Evolutionary conservation across 2,329 filamentous ascomycete species (phyloP), one percentile per base, ranked within the genome.

Genomic region (Penicillium sp.): DNA sequence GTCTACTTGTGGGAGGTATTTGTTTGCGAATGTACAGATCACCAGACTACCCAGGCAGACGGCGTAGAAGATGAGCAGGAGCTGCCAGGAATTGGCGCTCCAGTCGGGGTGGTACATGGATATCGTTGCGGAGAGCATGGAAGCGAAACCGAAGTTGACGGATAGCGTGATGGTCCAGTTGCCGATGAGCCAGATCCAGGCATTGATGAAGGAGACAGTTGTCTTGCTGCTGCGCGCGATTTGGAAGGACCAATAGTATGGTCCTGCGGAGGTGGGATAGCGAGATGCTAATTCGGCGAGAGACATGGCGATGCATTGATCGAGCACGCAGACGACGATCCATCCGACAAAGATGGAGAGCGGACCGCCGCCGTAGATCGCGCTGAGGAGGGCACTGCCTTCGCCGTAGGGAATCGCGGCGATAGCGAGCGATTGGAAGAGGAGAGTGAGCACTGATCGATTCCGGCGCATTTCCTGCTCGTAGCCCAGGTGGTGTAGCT

Each of bases 11-110:
- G 88, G 89, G 38, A 93, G 80, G 76, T 85, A 89, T 33, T 80
- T 82, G 74, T 92, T 92, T 48, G 85, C 86, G 40, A 90, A 82
- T 1, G 85, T 80, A 64, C 89, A 91, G 57, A 91, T 85, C 49
- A 84, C 70, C 65, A 91, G 86, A 62, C 85, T 87, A 22, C 87
- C 66, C 1, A 92, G 68, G 22, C 87, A 90, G 64, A 92, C 82
- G 52, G 79, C 88, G 67, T 90, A 83, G 78, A 92, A 92, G 64
- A 91, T 86, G 25, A 92, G 79, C 60, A 90, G 86, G 19, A 90
- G 80, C 73, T 92, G 89, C 81, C 89, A 92, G 30, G 80, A 72
- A 46, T 80, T 82, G 49, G 83, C 76, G 0, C 71, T 76, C 71
- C 82, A 86, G 59, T 82, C 79, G 0, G 83, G 82, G 56, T 84